These are phyloP conservation scores for Umbelopsis ramanniana DNA, from an alignment of 192 early-diverging fungal genomes.

Conservation along the genomic window DNA sequence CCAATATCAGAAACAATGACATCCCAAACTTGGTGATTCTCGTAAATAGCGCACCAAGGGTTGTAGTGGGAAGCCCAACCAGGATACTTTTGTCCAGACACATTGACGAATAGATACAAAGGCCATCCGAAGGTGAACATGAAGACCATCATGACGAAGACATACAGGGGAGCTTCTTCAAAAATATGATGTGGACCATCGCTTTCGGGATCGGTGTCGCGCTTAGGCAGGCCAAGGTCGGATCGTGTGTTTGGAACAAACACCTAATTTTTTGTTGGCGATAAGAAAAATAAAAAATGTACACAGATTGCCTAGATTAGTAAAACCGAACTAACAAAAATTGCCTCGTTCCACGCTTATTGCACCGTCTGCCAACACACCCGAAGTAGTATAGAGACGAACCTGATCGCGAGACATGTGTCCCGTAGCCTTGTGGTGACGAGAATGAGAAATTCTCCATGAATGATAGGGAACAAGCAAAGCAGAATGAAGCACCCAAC, in stretches of 20 bases:
- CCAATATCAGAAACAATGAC: constrained; percentile 75
- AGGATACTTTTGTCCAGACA: constrained; percentile 73
- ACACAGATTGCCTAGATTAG: not conserved
- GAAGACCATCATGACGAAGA: constrained; percentile 62
- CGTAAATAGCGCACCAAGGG: constrained; percentile 80
- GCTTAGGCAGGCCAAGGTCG: constrained; percentile 54
- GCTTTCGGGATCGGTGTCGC: constrained; percentile 44
- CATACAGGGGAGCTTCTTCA: constrained; percentile 73
- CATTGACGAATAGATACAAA: constrained; percentile 79
- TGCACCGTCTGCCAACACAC: not conserved
- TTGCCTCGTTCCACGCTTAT: constrained; percentile 10
- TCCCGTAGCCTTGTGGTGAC: constrained; percentile 91
- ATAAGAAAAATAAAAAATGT: constrained; percentile 1
- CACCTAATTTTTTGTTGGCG: constrained; percentile 52
- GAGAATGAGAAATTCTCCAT: constrained; percentile 90
- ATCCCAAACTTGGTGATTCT: constrained; percentile 66
- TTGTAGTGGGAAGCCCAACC: constrained; percentile 88
- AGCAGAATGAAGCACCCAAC: constrained; percentile 87
- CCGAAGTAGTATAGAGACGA: not conserved
- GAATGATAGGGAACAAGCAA: constrained; percentile 93
- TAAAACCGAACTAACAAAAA: not conserved
- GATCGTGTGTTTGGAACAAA: constrained; percentile 86
- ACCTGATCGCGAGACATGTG: constrained; percentile 89
- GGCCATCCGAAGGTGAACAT: constrained; percentile 92
- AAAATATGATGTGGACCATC: constrained; percentile 50